A percentile compares a stretch with the other conserved stretches of the same genome.
These are phyloP conservation scores for Pseudogymnoascus sp. DNA, from an alignment of 2,329 filamentous ascomycete genomes.

Conservation along the genomic window DNA sequence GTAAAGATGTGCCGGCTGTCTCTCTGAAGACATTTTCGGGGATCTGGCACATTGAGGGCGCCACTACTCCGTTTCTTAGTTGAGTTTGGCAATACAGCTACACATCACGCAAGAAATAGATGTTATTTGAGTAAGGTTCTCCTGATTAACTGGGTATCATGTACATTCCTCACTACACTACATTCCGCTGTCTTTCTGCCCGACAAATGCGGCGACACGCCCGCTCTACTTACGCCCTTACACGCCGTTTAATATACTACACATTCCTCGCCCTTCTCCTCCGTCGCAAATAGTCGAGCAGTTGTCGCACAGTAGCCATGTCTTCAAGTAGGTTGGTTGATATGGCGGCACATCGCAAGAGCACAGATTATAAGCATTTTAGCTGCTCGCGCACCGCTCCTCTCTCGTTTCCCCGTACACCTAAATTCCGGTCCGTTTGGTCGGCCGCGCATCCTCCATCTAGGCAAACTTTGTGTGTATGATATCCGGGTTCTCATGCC, in stretches of 20 bases:
- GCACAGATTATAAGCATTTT: neutral
- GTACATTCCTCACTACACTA: constrained; percentile 5
- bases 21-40: neutral
- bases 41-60: neutral
- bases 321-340: neutral
- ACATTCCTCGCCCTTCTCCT: neutral
- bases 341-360: neutral
- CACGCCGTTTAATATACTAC: constrained; percentile 7
- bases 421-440: neutral
- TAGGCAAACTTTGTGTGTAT: constrained; percentile 96
- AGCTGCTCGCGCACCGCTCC: neutral
- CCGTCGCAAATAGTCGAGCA: neutral
- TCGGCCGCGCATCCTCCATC: neutral
- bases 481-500: constrained; percentile 98
- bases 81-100: too few species aligned
- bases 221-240: neutral
- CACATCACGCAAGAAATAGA: neutral
- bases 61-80: neutral
- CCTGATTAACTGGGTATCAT: neutral
- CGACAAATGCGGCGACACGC: neutral
- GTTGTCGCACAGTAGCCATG: neutral
- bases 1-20: neutral
- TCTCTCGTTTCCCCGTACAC: neutral
- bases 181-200: neutral
- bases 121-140: neutral